Evolutionary conservation across 2,329 filamentous ascomycete genomes (phyloP).

Genomic region (Phialocephala sp.): DNA sequence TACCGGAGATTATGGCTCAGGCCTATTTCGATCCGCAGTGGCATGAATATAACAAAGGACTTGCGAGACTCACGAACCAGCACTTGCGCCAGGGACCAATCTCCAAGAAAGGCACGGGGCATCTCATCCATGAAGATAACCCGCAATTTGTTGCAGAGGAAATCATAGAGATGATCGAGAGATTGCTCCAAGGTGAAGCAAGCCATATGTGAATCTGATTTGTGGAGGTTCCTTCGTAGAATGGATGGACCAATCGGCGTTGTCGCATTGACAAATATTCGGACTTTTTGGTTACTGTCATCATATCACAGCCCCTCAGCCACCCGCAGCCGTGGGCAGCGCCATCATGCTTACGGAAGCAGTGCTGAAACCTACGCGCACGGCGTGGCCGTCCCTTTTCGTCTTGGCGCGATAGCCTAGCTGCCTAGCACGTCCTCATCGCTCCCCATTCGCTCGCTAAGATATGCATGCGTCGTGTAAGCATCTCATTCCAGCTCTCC

Average conservation of each 20-base stretch:
- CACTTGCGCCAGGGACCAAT: constrained; percentile 31
- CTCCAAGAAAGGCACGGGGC: constrained; percentile 40
- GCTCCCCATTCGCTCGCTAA: background rate
- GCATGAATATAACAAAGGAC: constrained; percentile 8
- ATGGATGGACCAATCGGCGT: background rate
- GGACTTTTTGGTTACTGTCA: background rate
- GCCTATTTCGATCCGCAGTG: constrained; percentile 6
- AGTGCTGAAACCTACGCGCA: too few relatives aligned
- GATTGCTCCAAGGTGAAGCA: constrained; percentile 30
- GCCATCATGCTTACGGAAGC: too few relatives aligned
- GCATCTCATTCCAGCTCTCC: constrained; percentile 12
- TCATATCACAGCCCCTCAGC: background rate
- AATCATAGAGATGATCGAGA: constrained; percentile 45
- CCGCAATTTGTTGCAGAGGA: constrained; percentile 42
- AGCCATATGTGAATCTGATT: constrained; percentile 11
- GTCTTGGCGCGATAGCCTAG: background rate
- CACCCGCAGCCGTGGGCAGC: background rate
- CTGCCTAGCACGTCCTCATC: too few relatives aligned
- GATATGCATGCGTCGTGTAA: constrained; percentile 18
- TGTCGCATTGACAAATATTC: background rate
- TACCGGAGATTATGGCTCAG: constrained; percentile 2
- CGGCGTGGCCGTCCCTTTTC: too few relatives aligned
- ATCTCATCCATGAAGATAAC: constrained; percentile 44
- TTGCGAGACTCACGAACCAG: constrained; percentile 9
- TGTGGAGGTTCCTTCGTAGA: too few relatives aligned